Percentiles rank a stretch among this genome's conserved stretches.
These are phyloP conservation scores for Comarum palustre DNA, from an alignment of 306 rosid genomes.

Conservation along the genomic window DNA sequence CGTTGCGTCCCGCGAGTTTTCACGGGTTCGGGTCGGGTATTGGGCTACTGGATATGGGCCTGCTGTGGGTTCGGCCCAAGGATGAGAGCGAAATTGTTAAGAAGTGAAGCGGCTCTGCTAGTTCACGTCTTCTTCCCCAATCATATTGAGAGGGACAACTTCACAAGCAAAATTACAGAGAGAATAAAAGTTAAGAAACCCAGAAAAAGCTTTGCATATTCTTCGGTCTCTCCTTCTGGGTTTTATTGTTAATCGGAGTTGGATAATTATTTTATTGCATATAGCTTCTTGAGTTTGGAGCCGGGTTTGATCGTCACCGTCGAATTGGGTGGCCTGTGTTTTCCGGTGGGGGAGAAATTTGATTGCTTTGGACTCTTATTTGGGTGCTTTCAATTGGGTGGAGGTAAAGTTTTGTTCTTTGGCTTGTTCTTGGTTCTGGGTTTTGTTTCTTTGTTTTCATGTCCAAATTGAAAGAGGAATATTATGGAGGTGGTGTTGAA, in stretches of 20 bases:
- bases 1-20: conserved; percentile 54
- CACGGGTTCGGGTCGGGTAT: not conserved
- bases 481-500: conserved; percentile 10
- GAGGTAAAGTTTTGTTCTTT: conserved; percentile 42
- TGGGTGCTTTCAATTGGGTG: conserved; percentile 19
- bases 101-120: conserved; percentile 4
- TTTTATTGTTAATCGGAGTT: conserved; percentile 2
- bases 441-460: not conserved
- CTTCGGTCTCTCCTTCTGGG: conserved; percentile 28
- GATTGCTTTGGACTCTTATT: conserved; percentile 9
- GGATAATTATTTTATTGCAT: too few species aligned
- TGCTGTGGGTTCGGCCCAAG: not conserved
- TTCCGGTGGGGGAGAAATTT: conserved; percentile 18
- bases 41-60: not conserved
- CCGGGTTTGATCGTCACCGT: not conserved
- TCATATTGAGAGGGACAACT: not conserved
- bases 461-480: not conserved
- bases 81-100: not conserved
- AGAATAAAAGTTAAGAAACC: not conserved
- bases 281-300: too few species aligned
- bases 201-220: conserved; percentile 19
- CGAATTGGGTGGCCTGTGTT: conserved; percentile 22
- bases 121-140: conserved; percentile 28
- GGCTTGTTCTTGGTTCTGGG: not conserved
- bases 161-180: conserved; percentile 4